These are phyloP conservation scores for Trichoderma reesei DNA, from an alignment of 495 filamentous ascomycete genomes.

Conservation along the genomic window DNA sequence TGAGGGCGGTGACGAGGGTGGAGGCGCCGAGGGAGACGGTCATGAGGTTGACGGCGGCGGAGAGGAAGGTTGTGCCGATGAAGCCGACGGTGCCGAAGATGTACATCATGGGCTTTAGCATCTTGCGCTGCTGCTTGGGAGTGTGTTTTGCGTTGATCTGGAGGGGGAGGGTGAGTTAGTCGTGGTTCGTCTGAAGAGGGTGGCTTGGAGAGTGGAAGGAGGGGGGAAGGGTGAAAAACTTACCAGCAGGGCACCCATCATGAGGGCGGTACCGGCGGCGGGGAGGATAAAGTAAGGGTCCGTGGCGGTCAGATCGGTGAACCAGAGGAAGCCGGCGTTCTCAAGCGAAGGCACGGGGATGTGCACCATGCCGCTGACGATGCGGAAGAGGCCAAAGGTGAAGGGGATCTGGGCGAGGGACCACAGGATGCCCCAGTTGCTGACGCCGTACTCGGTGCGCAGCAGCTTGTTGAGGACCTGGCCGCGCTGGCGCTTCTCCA, in stretches of 20 bases:
- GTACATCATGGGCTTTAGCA: conserved; percentile 43
- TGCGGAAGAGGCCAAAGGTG: conserved; percentile 68
- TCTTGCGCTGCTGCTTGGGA: conserved; percentile 25
- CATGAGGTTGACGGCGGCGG: conserved; percentile 42
- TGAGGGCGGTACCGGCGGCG: conserved; percentile 31
- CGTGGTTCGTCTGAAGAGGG: too few species aligned
- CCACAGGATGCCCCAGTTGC: conserved; percentile 44
- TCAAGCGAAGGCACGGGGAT: conserved; percentile 74
- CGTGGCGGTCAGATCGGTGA: conserved; percentile 62
- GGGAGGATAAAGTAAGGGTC: conserved; percentile 79
- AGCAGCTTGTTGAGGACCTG: conserved; percentile 45
- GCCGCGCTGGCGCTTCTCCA: conserved; percentile 30
- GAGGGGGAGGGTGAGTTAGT: conserved; percentile 9
- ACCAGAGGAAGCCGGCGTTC: conserved; percentile 62
- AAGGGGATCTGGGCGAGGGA: conserved; percentile 36
- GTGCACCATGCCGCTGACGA: conserved; percentile 60
- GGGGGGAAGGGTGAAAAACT: conserved; percentile 17
- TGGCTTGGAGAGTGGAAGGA: conserved; percentile 5
- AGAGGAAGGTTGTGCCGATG: conserved; percentile 51
- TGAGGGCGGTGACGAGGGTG: conserved; percentile 39
- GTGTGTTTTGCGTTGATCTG: conserved; percentile 27
- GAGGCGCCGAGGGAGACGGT: conserved; percentile 62
- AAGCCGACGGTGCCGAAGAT: conserved; percentile 53
- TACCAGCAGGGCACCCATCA: conserved; percentile 51
- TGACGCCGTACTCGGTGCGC: conserved; percentile 42